A percentile compares a stretch with the other conserved stretches of the same genome.
These are phyloP conservation scores for Tephrocybe sp. DNA, from an alignment of 768 basidiomycete genomes.

Conservation along the genomic window DNA sequence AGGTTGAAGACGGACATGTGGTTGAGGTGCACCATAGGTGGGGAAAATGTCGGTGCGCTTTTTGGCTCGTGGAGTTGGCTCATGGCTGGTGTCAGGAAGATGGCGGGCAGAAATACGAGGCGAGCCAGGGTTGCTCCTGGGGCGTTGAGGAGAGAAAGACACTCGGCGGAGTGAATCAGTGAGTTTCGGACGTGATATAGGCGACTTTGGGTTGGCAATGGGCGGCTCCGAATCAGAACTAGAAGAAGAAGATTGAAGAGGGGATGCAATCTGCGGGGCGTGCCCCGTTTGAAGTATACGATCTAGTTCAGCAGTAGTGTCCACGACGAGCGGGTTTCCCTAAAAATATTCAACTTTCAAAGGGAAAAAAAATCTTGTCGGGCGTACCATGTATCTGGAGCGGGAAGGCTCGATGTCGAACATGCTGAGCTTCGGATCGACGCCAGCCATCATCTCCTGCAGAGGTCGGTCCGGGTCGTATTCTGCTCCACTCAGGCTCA, in stretches of 20 bases:
- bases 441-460: constrained; percentile 66
- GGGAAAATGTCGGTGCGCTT: constrained; percentile 27
- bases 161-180: constrained; percentile 69
- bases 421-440: constrained; percentile 52
- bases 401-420: constrained; percentile 53
- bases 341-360: constrained; percentile 7
- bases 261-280: constrained; percentile 35
- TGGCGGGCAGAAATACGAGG: constrained; percentile 20
- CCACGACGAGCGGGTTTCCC: constrained; percentile 54
- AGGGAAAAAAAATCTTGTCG: background rate
- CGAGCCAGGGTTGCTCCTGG: constrained; percentile 43
- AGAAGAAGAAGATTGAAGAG: constrained; percentile 48
- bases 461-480: constrained; percentile 84
- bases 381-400: constrained; percentile 47
- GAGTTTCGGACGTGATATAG: constrained; percentile 56
- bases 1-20: constrained; percentile 53
- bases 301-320: constrained; percentile 62
- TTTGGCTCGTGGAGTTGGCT: constrained; percentile 33
- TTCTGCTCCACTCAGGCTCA: constrained; percentile 70
- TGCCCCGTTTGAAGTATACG: constrained; percentile 56
- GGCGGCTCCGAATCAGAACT: constrained; percentile 51
- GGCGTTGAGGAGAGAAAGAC: constrained; percentile 75
- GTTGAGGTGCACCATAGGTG: constrained; percentile 31
- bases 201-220: constrained; percentile 5
- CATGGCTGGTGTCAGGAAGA: constrained; percentile 7